Evolutionary conservation across 1,139 yeast species (phyloP).

Genomic region (Nakaseomyces uthaithaninus): DNA sequence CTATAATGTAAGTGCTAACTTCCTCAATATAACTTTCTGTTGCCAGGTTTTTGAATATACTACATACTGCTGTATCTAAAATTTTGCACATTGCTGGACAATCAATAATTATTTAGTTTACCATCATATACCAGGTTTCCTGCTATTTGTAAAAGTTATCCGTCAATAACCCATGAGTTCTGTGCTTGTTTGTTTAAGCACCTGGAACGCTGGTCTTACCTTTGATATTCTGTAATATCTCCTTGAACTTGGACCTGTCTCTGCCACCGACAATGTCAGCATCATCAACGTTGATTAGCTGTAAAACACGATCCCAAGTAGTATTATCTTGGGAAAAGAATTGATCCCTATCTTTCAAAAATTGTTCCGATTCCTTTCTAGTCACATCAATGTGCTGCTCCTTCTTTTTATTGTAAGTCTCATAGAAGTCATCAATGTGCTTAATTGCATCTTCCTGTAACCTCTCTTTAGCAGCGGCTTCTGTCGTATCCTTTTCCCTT

Average conservation of each 20-base stretch:
- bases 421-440: conserved; percentile 89
- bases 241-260: conserved; percentile 68
- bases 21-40: background rate
- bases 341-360: conserved; percentile 67
- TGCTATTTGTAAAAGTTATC: too few relatives aligned
- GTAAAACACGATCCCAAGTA: conserved; percentile 78
- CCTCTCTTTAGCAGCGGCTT: conserved; percentile 57
- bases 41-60: background rate
- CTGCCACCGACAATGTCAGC: conserved; percentile 40
- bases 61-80: conserved; percentile 4
- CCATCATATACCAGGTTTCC: too few relatives aligned
- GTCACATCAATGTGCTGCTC: conserved; percentile 62
- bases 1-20: too few relatives aligned
- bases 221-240: conserved; percentile 52
- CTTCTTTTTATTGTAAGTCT: conserved; percentile 80
- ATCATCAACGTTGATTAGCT: conserved; percentile 41
- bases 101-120: too few relatives aligned
- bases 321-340: conserved; percentile 60
- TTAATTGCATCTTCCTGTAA: conserved; percentile 72
- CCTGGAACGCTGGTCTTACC: conserved; percentile 73
- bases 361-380: conserved; percentile 59
- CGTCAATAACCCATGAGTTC: too few relatives aligned
- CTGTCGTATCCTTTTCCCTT: conserved; percentile 69
- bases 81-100: background rate
- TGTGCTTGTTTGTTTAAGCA: conserved; percentile 36